These are phyloP conservation scores for Pythium phragmitis DNA, from an alignment of 352 stramenopile genomes.

Conservation along the genomic window DNA sequence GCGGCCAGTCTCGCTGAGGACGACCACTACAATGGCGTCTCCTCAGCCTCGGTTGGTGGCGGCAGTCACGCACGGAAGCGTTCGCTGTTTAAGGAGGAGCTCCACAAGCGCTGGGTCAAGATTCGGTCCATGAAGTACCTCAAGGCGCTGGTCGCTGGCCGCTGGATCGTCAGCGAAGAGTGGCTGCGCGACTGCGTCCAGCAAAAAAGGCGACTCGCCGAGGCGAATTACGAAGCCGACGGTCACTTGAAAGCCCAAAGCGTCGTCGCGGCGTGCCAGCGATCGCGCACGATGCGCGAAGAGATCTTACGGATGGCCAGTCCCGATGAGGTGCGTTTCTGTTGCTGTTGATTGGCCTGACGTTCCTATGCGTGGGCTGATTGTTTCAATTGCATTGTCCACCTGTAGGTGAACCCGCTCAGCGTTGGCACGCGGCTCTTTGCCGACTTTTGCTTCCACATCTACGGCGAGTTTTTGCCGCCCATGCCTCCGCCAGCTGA, in stretches of 20 bases:
- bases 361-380: neutral
- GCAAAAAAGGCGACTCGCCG: conserved; percentile 25
- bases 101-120: conserved; percentile 66
- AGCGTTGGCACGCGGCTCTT: conserved; percentile 72
- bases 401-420: conserved; percentile 18
- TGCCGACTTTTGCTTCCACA: conserved; percentile 61
- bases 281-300: conserved; percentile 30
- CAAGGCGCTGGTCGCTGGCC: conserved; percentile 71
- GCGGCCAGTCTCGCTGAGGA: conserved; percentile 28
- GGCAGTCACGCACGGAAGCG: conserved; percentile 34
- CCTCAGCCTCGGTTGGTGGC: neutral
- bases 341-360: too few relatives aligned
- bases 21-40: conserved; percentile 3
- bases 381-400: neutral
- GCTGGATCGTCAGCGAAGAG: conserved; percentile 83
- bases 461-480: conserved; percentile 74
- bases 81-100: conserved; percentile 45
- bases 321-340: conserved; percentile 7
- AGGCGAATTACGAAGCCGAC: conserved; percentile 30
- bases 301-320: conserved; percentile 14
- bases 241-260: conserved; percentile 34
- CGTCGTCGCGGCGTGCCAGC: conserved; percentile 24
- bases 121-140: conserved; percentile 87
- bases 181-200: conserved; percentile 55
- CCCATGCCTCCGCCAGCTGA: conserved; percentile 71